These are phyloP conservation scores for Kwoniella shandongensis DNA, from an alignment of 768 basidiomycete genomes.

Conservation along the genomic window DNA sequence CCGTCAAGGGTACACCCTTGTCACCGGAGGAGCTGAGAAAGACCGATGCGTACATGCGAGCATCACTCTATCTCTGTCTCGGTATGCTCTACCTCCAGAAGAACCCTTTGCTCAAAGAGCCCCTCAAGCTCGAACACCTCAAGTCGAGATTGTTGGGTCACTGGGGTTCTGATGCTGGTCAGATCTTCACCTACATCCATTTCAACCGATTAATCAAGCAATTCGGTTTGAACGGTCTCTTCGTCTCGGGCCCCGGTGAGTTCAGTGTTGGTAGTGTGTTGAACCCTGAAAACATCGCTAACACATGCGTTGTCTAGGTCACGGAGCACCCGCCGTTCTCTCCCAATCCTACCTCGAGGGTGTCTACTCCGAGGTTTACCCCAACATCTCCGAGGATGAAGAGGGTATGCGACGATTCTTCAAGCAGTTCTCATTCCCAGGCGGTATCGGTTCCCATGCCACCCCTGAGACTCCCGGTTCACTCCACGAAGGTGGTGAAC, in stretches of 20 bases:
- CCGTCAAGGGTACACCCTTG: constrained; percentile 36
- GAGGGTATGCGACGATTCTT: constrained; percentile 60
- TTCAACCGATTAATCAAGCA: constrained; percentile 57
- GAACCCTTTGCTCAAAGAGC: constrained; percentile 36
- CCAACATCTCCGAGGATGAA: constrained; percentile 35
- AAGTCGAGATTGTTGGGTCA: constrained; percentile 78
- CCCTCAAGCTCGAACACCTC: constrained; percentile 63
- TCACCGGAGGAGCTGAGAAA: constrained; percentile 42
- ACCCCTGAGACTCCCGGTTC: constrained; percentile 83
- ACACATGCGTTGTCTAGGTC: constrained; percentile 57
- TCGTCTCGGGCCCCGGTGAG: constrained; percentile 65
- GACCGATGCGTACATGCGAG: constrained; percentile 45
- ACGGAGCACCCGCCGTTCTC: constrained; percentile 82
- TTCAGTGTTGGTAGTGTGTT: constrained; percentile 1
- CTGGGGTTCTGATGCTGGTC: constrained; percentile 69
- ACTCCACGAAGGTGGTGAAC: constrained; percentile 84
- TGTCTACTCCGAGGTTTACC: constrained; percentile 50
- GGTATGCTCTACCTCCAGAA: constrained; percentile 55
- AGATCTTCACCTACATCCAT: constrained; percentile 70
- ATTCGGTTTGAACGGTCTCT: constrained; percentile 62
- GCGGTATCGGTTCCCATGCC: constrained; percentile 59
- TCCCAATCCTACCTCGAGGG: constrained; percentile 84
- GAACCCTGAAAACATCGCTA: background rate
- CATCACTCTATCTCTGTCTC: constrained; percentile 60
- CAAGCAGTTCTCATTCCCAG: constrained; percentile 73